These are phyloP conservation scores for Solanum gracilifrons DNA, from an alignment of 257 asterid species.

Conservation along the genomic window DNA sequence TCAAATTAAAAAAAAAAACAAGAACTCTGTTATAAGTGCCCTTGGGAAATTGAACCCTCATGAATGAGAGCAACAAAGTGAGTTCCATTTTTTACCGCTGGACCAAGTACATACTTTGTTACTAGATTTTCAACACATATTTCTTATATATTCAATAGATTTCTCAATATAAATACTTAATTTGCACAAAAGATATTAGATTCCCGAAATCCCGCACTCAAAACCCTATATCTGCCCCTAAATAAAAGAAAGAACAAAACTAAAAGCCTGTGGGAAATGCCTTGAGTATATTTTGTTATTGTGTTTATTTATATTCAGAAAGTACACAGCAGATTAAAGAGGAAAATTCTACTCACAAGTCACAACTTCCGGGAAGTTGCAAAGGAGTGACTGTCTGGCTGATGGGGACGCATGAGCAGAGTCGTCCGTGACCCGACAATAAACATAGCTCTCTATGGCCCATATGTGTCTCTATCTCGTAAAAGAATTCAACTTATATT, in stretches of 20 bases:
- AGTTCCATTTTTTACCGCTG: not conserved
- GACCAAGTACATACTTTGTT: not conserved
- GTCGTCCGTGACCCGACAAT: not conserved
- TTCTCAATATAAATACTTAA: not conserved
- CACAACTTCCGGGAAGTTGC: not conserved
- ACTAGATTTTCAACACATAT: not conserved
- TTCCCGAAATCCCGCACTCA: not conserved
- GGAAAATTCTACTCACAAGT: not conserved
- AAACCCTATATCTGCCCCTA: not conserved
- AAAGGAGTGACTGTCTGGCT: not conserved
- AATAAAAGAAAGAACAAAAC: not conserved
- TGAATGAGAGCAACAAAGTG: too few relatives aligned
- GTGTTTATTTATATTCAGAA: not conserved
- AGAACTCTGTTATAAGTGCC: too few relatives aligned
- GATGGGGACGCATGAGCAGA: not conserved
- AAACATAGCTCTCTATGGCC: not conserved
- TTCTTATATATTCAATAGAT: not conserved
- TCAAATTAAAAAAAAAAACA: too few relatives aligned
- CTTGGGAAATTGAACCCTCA: not conserved
- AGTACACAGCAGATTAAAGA: not conserved
- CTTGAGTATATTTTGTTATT: not conserved
- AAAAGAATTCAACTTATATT: not conserved
- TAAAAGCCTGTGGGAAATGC: not conserved
- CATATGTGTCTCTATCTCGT: not conserved
- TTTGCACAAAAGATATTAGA: not conserved